Percentiles rank a stretch among this genome's conserved stretches.
These are phyloP conservation scores for Agapanthus africanus DNA, from an alignment of 106 monocot species.

Conservation along the genomic window DNA sequence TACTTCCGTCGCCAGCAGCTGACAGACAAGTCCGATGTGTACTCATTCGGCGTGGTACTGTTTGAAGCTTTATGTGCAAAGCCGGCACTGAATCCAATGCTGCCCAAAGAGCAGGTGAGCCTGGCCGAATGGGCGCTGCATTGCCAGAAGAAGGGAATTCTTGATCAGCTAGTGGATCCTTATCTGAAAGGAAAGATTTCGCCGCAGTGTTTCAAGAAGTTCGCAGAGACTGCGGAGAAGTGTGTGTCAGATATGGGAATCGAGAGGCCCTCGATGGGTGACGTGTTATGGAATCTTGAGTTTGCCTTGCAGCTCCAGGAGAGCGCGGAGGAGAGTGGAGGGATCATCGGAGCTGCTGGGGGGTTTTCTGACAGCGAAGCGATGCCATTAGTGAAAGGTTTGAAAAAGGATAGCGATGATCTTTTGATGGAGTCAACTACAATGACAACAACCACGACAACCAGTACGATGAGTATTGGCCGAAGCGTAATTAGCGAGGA, in stretches of 20 bases:
- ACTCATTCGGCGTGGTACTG: conserved; percentile 22
- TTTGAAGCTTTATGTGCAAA: conserved; percentile 18
- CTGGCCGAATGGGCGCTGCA: conserved; percentile 35
- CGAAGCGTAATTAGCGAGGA: conserved; percentile 29
- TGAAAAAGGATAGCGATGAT: conserved; percentile 24
- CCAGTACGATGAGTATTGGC: conserved; percentile 32
- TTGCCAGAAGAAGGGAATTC: conserved; percentile 36
- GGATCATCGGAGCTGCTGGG: conserved; percentile 10
- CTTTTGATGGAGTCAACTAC: conserved; percentile 7
- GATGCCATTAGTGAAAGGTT: conserved; percentile 10
- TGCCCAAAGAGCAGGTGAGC: conserved; percentile 49
- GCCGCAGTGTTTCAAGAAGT: conserved; percentile 45
- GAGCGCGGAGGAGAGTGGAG: conserved; percentile 39
- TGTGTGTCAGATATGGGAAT: conserved; percentile 47
- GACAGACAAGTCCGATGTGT: conserved; percentile 24
- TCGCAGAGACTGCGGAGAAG: conserved; percentile 53
- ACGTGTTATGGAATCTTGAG: conserved; percentile 68
- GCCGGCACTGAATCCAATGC: conserved; percentile 36
- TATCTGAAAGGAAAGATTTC: conserved; percentile 39
- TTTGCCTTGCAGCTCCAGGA: conserved; percentile 57
- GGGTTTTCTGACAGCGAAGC: conserved; percentile 18
- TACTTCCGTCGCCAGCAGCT: conserved; percentile 22
- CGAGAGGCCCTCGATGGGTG: conserved; percentile 56
- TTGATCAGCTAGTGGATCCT: conserved; percentile 49
- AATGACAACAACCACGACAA: conserved; percentile 18